Conservation (phyloP, 1,139 yeast genomes). For the Kurtzmaniella quercitrusa region DNA sequence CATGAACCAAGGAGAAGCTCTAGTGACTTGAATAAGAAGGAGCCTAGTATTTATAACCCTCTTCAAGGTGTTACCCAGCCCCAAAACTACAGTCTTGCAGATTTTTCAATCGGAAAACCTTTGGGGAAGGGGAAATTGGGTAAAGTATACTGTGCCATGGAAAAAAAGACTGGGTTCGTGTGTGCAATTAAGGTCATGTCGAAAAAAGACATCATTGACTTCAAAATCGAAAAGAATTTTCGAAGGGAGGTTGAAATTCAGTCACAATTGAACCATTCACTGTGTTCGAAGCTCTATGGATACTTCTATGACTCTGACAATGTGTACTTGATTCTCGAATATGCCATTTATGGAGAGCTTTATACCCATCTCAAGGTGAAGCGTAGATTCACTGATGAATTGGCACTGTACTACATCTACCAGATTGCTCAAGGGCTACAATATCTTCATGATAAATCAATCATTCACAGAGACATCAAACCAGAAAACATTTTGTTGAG, state of each 20-base stretch:
- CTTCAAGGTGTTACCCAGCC: constrained; percentile 2
- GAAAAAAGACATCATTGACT: constrained; percentile 68
- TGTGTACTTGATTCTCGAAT: constrained; percentile 82
- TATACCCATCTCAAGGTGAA: constrained; percentile 64
- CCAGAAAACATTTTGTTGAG: constrained; percentile 86
- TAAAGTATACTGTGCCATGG: constrained; percentile 83
- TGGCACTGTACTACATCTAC: constrained; percentile 73
- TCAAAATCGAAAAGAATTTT: constrained; percentile 82
- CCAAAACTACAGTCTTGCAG: constrained; percentile 18
- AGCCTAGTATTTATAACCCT: constrained; percentile 1
- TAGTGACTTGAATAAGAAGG: background rate
- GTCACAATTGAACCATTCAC: constrained; percentile 67
- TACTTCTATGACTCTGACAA: constrained; percentile 77
- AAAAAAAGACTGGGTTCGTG: constrained; percentile 67
- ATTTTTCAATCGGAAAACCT: constrained; percentile 84
- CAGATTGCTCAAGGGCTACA: constrained; percentile 79
- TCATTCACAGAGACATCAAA: constrained; percentile 88
- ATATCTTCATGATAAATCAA: constrained; percentile 71
- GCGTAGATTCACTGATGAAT: constrained; percentile 64
- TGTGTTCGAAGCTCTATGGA: constrained; percentile 76
- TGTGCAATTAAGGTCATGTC: constrained; percentile 92
- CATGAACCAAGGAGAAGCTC: background rate
- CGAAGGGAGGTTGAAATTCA: constrained; percentile 92
- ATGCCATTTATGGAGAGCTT: constrained; percentile 81
- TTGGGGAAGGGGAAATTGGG: constrained; percentile 95